A percentile compares a stretch with the other conserved stretches of the same genome.
These are phyloP conservation scores for Spathaspora passalidarum DNA, from an alignment of 805 yeast species.

Conservation along the genomic window DNA sequence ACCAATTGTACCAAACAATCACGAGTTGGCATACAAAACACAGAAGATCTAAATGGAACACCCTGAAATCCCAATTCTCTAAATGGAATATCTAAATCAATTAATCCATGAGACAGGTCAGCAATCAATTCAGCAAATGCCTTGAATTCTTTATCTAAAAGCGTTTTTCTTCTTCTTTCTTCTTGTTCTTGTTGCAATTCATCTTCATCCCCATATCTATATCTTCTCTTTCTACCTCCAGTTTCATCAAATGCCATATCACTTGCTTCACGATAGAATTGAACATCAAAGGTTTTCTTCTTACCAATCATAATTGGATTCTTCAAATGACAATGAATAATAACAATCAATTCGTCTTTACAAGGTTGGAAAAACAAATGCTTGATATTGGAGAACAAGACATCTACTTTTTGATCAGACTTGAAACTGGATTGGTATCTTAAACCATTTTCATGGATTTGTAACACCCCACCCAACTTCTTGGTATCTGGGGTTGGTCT, in stretches of 20 bases:
- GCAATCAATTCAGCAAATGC: slow-evolving; percentile 87
- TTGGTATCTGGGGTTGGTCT: slow-evolving; percentile 98
- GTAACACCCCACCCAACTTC: slow-evolving; percentile 85
- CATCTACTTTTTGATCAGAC: slow-evolving; percentile 82
- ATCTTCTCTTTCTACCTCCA: slow-evolving; percentile 84
- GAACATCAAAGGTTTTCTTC: slow-evolving; percentile 91
- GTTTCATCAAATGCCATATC: slow-evolving; percentile 97
- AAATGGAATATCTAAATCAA: slow-evolving; percentile 91
- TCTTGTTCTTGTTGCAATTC: slow-evolving; percentile 98
- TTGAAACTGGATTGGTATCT: slow-evolving; percentile 86
- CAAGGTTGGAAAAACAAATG: slow-evolving; percentile 95
- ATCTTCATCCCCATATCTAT: slow-evolving; percentile 95
- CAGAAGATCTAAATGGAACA: slow-evolving; percentile 94
- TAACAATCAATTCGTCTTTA: slow-evolving; percentile 88
- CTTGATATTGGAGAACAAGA: slow-evolving; percentile 85
- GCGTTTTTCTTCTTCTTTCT: slow-evolving; percentile 87
- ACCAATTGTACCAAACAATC: slow-evolving; percentile 92
- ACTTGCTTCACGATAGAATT: slow-evolving; percentile 94
- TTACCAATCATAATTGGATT: slow-evolving; percentile 94
- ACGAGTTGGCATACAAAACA: slow-evolving; percentile 93
- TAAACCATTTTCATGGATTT: slow-evolving; percentile 94
- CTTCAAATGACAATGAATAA: slow-evolving; percentile 89
- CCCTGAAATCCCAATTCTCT: slow-evolving; percentile 96
- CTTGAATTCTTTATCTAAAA: slow-evolving; percentile 88
- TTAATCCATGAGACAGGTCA: slow-evolving; percentile 76